phyloP scores from a whole-genome alignment of 2,329 filamentous ascomycete species.

The Colletotrichum tanaceti region DNA sequence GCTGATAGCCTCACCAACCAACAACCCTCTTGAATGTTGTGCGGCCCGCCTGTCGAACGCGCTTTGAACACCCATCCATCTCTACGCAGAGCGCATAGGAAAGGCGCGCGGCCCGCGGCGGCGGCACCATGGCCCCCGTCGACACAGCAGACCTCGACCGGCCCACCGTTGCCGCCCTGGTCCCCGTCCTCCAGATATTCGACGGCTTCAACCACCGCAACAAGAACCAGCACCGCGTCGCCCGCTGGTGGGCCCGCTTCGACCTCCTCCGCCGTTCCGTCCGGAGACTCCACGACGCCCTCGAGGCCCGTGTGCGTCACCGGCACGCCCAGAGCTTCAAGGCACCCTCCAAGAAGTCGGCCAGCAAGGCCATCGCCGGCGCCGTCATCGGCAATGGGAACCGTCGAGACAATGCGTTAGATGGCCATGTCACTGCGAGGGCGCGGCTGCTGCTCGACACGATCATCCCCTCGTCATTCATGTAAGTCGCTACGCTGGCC shows the following conservation, averaged over 20 bases:
- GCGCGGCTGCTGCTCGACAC: conserved; percentile 46
- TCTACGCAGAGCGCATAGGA: neutral
- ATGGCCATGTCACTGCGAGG: conserved; percentile 13
- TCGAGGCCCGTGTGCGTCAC: conserved; percentile 42
- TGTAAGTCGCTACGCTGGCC: conserved; percentile 48
- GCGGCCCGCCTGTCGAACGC: neutral
- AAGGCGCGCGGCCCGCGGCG: neutral
- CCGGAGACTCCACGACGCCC: conserved; percentile 60
- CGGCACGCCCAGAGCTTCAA: conserved; percentile 29
- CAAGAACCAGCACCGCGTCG: conserved; percentile 86
- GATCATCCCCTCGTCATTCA: conserved; percentile 51
- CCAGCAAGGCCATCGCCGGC: neutral
- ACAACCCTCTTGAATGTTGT: neutral
- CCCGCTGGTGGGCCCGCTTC: conserved; percentile 84
- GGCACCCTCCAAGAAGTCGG: conserved; percentile 1
- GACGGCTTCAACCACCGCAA: conserved; percentile 84
- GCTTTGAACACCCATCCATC: neutral
- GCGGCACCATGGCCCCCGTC: neutral
- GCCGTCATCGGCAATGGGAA: neutral
- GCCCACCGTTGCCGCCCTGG: conserved; percentile 45
- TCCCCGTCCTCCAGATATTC: conserved; percentile 66
- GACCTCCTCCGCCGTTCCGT: conserved; percentile 76
- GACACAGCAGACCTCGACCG: neutral
- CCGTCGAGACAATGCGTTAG: conserved; percentile 8
- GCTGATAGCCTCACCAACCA: neutral